Evolutionary conservation across 768 basidiomycete species (phyloP).

Genomic region (Lactarius quietus): DNA sequence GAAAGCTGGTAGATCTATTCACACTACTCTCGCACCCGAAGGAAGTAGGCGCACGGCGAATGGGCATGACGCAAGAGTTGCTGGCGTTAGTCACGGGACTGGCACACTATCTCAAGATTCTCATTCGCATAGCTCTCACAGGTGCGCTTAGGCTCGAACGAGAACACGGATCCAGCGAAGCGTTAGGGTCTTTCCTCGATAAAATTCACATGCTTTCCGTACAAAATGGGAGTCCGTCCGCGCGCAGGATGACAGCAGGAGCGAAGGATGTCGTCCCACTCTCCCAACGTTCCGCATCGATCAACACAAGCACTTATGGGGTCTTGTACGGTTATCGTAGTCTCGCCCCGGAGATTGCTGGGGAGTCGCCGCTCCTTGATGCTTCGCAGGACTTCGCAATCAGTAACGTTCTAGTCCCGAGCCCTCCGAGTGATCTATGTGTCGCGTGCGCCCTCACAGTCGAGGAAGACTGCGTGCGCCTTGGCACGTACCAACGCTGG

Average conservation of each 20-base stretch:
- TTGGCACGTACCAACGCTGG: conserved; percentile 96
- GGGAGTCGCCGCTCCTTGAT: conserved; percentile 71
- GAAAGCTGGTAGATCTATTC: conserved; percentile 97
- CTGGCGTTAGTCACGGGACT: conserved; percentile 95
- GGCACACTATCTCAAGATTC: conserved; percentile 98
- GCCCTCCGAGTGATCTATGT: conserved; percentile 87
- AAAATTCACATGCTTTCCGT: conserved; percentile 89
- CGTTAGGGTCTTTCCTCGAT: conserved; percentile 86
- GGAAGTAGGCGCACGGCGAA: conserved; percentile 82
- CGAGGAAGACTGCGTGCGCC: conserved; percentile 93
- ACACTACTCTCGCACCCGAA: conserved; percentile 95
- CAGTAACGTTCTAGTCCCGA: conserved; percentile 52
- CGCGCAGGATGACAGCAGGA: conserved; percentile 67
- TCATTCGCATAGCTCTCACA: conserved; percentile 95
- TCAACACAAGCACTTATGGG: conserved; percentile 75
- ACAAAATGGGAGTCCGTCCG: conserved; percentile 75
- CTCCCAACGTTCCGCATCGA: conserved; percentile 36
- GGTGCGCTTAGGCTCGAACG: conserved; percentile 93
- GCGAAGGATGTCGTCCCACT: conserved; percentile 56
- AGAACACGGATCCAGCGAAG: conserved; percentile 76
- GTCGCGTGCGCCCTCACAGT: conserved; percentile 84
- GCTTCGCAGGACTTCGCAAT: conserved; percentile 45
- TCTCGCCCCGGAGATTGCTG: conserved; percentile 86
- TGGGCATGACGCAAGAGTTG: conserved; percentile 96
- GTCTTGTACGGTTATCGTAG: conserved; percentile 95